Conservation (phyloP, 2,329 filamentous ascomycete species). For the Xylaria sp. region DNA sequence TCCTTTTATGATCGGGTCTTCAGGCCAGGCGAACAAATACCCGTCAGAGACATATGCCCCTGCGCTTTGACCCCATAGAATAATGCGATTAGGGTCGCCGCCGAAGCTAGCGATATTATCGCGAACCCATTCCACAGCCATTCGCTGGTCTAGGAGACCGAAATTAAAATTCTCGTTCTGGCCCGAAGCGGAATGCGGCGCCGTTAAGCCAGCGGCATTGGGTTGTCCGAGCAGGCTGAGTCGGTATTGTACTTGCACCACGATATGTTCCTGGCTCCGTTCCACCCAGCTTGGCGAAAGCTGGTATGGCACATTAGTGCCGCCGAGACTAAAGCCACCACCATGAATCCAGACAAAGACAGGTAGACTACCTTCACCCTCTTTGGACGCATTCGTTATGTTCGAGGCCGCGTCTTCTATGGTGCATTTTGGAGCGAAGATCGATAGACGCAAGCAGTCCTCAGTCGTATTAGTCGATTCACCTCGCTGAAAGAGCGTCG, state of each 20-base stretch:
- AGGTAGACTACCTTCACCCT: neutral
- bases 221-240: neutral
- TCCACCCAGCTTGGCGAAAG: neutral
- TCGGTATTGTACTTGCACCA: neutral
- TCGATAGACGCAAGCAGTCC: neutral
- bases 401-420: neutral
- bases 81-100: neutral
- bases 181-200: neutral
- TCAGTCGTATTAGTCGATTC: neutral
- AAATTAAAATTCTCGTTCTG: conserved; percentile 1
- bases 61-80: neutral
- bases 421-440: neutral
- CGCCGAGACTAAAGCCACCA: neutral
- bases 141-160: neutral
- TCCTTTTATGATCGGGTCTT: neutral
- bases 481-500: neutral
- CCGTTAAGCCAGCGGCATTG: neutral
- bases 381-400: neutral
- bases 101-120: neutral
- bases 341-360: neutral
- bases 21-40: neutral
- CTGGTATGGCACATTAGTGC: neutral
- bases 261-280: neutral
- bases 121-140: neutral
- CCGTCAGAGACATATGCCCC: conserved; percentile 1